phyloP scores from a whole-genome alignment of 2,329 filamentous ascomycete species.

The Trichoderma brevicompactum region DNA sequence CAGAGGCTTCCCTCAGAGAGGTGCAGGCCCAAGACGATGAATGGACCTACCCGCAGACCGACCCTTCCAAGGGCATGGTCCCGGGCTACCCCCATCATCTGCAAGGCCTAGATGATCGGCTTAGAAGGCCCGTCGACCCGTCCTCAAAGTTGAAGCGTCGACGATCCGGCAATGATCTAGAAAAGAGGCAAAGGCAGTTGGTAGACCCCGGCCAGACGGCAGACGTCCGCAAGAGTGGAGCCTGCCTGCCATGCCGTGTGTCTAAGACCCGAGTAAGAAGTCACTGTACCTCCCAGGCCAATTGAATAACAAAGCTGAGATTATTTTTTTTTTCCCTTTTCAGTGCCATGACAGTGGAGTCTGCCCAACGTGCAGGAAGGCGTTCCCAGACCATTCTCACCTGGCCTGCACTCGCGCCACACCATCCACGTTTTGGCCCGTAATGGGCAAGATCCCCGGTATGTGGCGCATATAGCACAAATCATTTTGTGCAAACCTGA shows the following conservation, averaged over 20 bases:
- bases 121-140: slow-evolving; percentile 34
- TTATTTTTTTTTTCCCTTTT: slow-evolving; percentile 28
- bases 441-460: slow-evolving; percentile 47
- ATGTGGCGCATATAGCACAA: slow-evolving; percentile 34
- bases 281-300: slow-evolving; percentile 32
- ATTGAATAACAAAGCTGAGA: slow-evolving; percentile 36
- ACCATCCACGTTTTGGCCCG: slow-evolving; percentile 45
- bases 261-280: slow-evolving; percentile 53
- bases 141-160: slow-evolving; percentile 44
- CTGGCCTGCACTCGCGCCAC: slow-evolving; percentile 47
- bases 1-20: slow-evolving; percentile 42
- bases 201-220: slow-evolving; percentile 51
- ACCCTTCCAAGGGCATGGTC: slow-evolving; percentile 40
- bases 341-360: slow-evolving; percentile 49
- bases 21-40: slow-evolving; percentile 46
- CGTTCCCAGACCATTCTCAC: slow-evolving; percentile 48
- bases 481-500: slow-evolving; percentile 14
- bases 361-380: slow-evolving; percentile 49
- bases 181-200: slow-evolving; percentile 46
- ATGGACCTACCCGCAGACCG: slow-evolving; percentile 48
- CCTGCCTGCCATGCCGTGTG: slow-evolving; percentile 54
- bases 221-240: slow-evolving; percentile 53
- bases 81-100: slow-evolving; percentile 42
- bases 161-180: slow-evolving; percentile 41
- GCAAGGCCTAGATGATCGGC: slow-evolving; percentile 39